Percentiles rank a stretch among this genome's conserved stretches.
These are phyloP conservation scores for Penicillium coffeae DNA, from an alignment of 495 filamentous ascomycete species.

Conservation along the genomic window DNA sequence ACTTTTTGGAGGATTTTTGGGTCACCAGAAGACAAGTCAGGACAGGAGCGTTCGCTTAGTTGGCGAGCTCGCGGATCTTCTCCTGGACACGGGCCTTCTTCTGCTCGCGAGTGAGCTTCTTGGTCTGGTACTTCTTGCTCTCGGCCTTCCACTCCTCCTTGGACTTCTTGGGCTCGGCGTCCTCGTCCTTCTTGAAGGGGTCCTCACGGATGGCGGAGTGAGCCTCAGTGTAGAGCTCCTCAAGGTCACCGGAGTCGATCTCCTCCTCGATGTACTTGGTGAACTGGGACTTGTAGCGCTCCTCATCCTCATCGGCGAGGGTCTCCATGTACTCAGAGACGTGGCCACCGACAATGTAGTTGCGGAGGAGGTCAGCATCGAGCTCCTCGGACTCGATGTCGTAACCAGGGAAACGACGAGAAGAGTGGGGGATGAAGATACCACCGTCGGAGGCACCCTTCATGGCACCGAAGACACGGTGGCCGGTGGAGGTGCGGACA, in stretches of 20 bases:
- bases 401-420: conserved; percentile 98
- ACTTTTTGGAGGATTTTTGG: conserved; percentile 20
- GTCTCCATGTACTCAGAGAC: conserved; percentile 99
- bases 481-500: conserved; percentile 92
- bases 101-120: conserved; percentile 77
- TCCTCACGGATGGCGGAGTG: conserved; percentile 97
- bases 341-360: conserved; percentile 98
- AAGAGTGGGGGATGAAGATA: conserved; percentile 94
- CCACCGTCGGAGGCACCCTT: conserved; percentile 99
- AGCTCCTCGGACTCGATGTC: conserved; percentile 97
- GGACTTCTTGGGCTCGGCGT: conserved; percentile 75
- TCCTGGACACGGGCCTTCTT: conserved; percentile 74
- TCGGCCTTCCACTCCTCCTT: conserved; percentile 97
- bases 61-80: conserved; percentile 69
- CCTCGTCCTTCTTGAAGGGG: conserved; percentile 90
- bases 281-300: conserved; percentile 99
- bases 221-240: conserved; percentile 93
- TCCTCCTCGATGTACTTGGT: conserved; percentile 94
- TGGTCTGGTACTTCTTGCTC: conserved; percentile 77
- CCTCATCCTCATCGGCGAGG: conserved; percentile 98
- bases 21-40: conserved; percentile 17
- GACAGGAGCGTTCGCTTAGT: conserved; percentile 33
- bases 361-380: conserved; percentile 91
- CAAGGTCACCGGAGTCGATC: conserved; percentile 91
- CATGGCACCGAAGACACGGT: conserved; percentile 98